Conservation (phyloP, 2,329 filamentous ascomycete genomes). For the Gremmenia infestans region DNA sequence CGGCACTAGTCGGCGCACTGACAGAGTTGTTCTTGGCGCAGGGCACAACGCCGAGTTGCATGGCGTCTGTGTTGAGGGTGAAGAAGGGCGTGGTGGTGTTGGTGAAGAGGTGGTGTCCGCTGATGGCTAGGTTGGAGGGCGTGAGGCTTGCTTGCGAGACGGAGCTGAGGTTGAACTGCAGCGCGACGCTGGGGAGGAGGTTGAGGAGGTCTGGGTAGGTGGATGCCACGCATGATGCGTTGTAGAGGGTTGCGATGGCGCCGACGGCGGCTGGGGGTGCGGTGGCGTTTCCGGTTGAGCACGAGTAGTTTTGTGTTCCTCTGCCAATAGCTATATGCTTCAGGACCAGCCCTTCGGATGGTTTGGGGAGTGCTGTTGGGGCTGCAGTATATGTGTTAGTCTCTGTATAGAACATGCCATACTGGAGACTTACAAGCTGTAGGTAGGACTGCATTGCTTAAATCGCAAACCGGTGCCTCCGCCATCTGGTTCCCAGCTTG, state of each 20-base stretch:
- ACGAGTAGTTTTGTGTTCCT: conserved; percentile 93
- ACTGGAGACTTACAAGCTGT: conserved; percentile 38
- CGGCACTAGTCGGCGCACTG: conserved; percentile 57
- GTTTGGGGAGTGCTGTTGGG: conserved; percentile 55
- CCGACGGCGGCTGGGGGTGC: conserved; percentile 62
- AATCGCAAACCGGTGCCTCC: conserved; percentile 46
- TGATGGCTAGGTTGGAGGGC: conserved; percentile 57
- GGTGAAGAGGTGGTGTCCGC: conserved; percentile 79
- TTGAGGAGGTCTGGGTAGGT: conserved; percentile 62
- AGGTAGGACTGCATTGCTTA: conserved; percentile 49
- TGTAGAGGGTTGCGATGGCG: conserved; percentile 80
- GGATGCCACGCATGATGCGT: conserved; percentile 74
- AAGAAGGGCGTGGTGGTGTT: conserved; percentile 71
- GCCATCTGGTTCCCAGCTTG: conserved; percentile 41
- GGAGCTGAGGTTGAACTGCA: conserved; percentile 56
- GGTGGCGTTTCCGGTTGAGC: conserved; percentile 54
- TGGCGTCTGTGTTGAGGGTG: conserved; percentile 58
- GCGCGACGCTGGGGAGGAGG: conserved; percentile 60
- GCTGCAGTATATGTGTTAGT: conserved; percentile 34
- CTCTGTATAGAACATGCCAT: background rate
- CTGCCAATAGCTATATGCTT: conserved; percentile 80
- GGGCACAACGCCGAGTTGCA: conserved; percentile 54
- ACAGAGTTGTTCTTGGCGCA: conserved; percentile 58
- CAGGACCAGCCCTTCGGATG: conserved; percentile 55
- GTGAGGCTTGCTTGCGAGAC: conserved; percentile 37